phyloP scores from a whole-genome alignment of 768 basidiomycete species.

The Rhodosporidiobolus odoratus region DNA sequence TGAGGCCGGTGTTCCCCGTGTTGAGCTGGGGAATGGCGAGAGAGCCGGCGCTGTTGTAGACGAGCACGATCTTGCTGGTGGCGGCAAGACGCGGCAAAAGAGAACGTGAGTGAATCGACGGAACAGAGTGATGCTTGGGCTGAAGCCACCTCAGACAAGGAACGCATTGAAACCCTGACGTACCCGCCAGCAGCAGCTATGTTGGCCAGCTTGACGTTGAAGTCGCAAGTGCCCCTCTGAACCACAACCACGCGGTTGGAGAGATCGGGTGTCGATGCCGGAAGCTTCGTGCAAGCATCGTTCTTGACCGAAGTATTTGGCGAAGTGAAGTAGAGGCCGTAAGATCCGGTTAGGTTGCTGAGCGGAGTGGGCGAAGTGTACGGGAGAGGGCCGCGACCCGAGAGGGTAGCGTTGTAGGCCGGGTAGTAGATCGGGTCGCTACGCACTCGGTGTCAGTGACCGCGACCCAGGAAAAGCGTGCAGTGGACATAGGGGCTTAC shows the following conservation, averaged over 20 bases:
- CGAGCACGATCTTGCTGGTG: constrained; percentile 46
- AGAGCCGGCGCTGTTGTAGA: constrained; percentile 27
- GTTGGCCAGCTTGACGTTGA: constrained; percentile 54
- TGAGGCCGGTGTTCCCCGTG: background rate
- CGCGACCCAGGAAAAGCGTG: background rate
- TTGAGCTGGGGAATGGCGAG: constrained; percentile 19
- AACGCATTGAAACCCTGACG: background rate
- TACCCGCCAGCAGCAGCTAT: constrained; percentile 16
- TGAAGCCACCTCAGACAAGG: background rate
- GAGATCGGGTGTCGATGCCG: constrained; percentile 17
- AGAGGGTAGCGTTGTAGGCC: constrained; percentile 5
- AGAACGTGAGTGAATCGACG: too few species aligned
- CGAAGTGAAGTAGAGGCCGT: constrained; percentile 55
- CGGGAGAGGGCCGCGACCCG: constrained; percentile 7
- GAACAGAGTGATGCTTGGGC: background rate
- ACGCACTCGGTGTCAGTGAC: background rate
- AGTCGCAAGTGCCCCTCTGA: constrained; percentile 58
- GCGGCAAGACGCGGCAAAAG: background rate
- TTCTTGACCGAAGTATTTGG: constrained; percentile 49
- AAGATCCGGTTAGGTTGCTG: constrained; percentile 2
- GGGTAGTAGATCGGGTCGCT: constrained; percentile 20
- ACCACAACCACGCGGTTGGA: constrained; percentile 52
- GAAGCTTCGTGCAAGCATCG: constrained; percentile 20
- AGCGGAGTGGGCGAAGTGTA: constrained; percentile 19
- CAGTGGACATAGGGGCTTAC: background rate